Evolutionary conservation across 495 filamentous ascomycete species (phyloP).

Genomic region (Delitschia confertaspora): DNA sequence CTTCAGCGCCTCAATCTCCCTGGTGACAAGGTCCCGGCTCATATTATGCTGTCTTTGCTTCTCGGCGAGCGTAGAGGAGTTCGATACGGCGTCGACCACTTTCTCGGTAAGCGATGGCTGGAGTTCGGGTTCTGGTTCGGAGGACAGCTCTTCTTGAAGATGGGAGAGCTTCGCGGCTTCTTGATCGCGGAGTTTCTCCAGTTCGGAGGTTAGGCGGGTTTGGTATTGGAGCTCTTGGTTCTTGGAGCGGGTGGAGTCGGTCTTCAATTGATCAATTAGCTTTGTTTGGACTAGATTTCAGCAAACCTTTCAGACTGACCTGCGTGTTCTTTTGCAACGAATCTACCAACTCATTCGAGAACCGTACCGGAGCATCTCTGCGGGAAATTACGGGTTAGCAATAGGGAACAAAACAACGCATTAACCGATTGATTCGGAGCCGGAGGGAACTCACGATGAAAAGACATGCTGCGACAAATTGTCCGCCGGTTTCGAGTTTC

Average conservation of each 20-base stretch:
- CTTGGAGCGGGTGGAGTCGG: conserved; percentile 75
- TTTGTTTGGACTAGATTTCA: not conserved
- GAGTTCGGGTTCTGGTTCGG: conserved; percentile 28
- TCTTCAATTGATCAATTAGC: conserved; percentile 46
- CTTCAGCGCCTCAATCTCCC: conserved; percentile 67
- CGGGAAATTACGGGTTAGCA: conserved; percentile 15
- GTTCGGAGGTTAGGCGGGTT: conserved; percentile 74
- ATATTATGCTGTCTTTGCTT: conserved; percentile 39
- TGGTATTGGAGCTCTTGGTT: conserved; percentile 81
- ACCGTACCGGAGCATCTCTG: conserved; percentile 74
- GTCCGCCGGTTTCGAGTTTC: conserved; percentile 32
- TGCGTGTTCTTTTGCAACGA: conserved; percentile 75
- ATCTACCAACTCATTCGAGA: conserved; percentile 76
- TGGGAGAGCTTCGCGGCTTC: conserved; percentile 51
- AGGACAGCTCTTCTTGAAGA: conserved; percentile 45
- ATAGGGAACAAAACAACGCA: not conserved
- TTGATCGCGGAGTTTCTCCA: conserved; percentile 58
- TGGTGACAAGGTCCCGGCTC: conserved; percentile 45
- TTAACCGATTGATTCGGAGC: conserved; percentile 7
- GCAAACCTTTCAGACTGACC: conserved; percentile 41
- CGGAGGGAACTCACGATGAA: conserved; percentile 27
- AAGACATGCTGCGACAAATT: conserved; percentile 34
- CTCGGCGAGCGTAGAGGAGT: conserved; percentile 39
- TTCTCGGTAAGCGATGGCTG: conserved; percentile 33
- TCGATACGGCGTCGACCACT: conserved; percentile 39